Base-by-base conservation (phyloP, 768 basidiomycete species). In the Auriscalpium vulgare region DNA sequence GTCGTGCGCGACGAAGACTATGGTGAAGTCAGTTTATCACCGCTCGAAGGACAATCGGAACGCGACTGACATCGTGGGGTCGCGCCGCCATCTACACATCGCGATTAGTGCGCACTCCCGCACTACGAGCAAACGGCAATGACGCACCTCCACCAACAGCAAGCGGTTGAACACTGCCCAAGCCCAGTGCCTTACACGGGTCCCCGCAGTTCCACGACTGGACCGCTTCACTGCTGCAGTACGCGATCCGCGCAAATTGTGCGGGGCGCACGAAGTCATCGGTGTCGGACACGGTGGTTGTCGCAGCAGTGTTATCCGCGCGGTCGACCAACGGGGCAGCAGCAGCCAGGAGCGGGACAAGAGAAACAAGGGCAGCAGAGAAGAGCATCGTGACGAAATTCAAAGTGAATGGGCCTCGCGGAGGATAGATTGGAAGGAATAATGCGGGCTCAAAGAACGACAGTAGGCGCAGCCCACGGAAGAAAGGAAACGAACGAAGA, bases 1-100 rank as follows among this genome's bases (percentile, higher is more conserved):
- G 54, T 75, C 71, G 60, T 72, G 68, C 1, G 73, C 75, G 46
- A 76, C 66, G 55, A 67, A 74, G 56, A 69, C 72, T 73, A 51
- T 10, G 37, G 21, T 50, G 16, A 47, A 36, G 23, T 50, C 23
- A 54, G 40, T 11, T 34, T 29, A 29, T 29, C 29, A 29, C n/a
- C 29, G 34, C 23, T 54, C 48, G n/a, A 11, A 9, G 17, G 36
- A 11, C 9, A 10, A 47, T 19, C 10, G 11, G 14, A 4, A 16
- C 51, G 23, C 5, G 14, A 63, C 63, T 56, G 43, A 72, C 69
- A 74, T 29, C 64, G 45, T 4, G 73, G 71, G 37, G 68, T 59
- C 14, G 49, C 16, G 17, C 61, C 69, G 47, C 65, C 66, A 61
- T 73, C 70, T 66, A 50, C 34, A 46, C 48, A 46, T 37, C 45